Conservation (phyloP, 495 filamentous ascomycete genomes). For the Aspergillus ostianus region DNA sequence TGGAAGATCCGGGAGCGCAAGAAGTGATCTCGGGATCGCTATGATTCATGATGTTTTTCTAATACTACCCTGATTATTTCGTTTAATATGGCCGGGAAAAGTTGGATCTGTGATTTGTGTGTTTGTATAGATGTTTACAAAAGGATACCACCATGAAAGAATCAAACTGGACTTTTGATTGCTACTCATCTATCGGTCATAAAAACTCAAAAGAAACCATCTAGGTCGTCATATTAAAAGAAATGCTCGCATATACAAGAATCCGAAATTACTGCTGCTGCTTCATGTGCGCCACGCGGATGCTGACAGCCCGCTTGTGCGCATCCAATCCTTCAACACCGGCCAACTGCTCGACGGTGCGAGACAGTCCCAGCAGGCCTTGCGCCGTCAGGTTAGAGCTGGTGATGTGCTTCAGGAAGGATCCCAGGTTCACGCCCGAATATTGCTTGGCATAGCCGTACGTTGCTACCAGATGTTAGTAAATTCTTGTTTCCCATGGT, state of each 20-base stretch:
- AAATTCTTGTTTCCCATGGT: background rate
- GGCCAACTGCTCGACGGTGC: slow-evolving; percentile 89
- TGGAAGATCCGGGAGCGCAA: slow-evolving; percentile 84
- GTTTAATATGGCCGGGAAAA: slow-evolving; percentile 13
- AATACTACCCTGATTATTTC: background rate
- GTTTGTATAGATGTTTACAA: slow-evolving; percentile 12
- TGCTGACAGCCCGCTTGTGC: slow-evolving; percentile 86
- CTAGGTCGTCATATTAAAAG: slow-evolving; percentile 9
- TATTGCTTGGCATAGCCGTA: slow-evolving; percentile 98
- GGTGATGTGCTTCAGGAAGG: slow-evolving; percentile 96
- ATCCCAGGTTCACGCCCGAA: slow-evolving; percentile 92
- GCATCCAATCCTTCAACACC: slow-evolving; percentile 94
- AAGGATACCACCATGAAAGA: slow-evolving; percentile 16
- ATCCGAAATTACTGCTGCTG: slow-evolving; percentile 30
- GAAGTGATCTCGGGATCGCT: slow-evolving; percentile 24
- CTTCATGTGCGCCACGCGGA: slow-evolving; percentile 71
- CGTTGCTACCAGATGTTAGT: slow-evolving; percentile 61
- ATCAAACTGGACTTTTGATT: background rate
- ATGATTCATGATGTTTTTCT: slow-evolving; percentile 9
- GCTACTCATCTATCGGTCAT: background rate
- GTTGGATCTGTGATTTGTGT: slow-evolving; percentile 9
- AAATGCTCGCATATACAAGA: slow-evolving; percentile 3
- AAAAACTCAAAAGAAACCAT: slow-evolving; percentile 12
- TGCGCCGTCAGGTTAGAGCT: slow-evolving; percentile 83
- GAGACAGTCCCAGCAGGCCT: slow-evolving; percentile 77